Evolutionary conservation across 306 rosid species (phyloP).

Genomic region (Quillaja saponaria): DNA sequence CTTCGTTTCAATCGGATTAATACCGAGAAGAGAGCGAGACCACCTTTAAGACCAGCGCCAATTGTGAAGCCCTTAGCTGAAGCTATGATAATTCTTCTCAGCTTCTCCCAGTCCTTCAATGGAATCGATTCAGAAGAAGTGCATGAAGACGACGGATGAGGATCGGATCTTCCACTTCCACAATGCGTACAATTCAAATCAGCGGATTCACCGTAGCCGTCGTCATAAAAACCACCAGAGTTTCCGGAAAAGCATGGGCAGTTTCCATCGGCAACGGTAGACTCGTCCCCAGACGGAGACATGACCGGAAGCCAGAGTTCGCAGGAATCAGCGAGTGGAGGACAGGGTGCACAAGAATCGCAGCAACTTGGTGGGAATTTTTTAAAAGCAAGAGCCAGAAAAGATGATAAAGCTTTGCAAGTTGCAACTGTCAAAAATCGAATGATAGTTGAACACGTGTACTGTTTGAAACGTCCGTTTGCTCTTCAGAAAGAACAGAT

Average conservation of each 20-base stretch:
- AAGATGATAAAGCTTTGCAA: neutral
- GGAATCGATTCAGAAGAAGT: conserved; percentile 36
- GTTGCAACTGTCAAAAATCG: neutral
- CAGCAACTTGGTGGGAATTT: conserved; percentile 13
- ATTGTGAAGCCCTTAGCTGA: conserved; percentile 86
- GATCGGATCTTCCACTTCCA: conserved; percentile 27
- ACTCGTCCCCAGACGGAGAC: conserved; percentile 43
- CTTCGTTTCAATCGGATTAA: conserved; percentile 65
- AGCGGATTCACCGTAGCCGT: conserved; percentile 12
- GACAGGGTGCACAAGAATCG: neutral
- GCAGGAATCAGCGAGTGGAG: neutral
- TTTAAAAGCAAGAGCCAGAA: conserved; percentile 4
- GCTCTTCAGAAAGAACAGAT: neutral
- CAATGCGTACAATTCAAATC: conserved; percentile 38
- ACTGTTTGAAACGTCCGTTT: neutral
- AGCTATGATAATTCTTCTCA: conserved; percentile 59
- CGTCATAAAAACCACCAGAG: conserved; percentile 27
- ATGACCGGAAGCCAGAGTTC: conserved; percentile 38
- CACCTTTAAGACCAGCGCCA: conserved; percentile 95
- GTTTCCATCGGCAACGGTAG: conserved; percentile 27
- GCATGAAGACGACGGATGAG: conserved; percentile 34
- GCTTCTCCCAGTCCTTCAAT: conserved; percentile 56
- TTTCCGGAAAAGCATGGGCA: conserved; percentile 29
- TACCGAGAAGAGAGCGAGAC: conserved; percentile 89
- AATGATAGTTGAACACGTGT: conserved; percentile 10